Conservation (phyloP, 257 asterid species). For the Nicotiana noctiflora region DNA sequence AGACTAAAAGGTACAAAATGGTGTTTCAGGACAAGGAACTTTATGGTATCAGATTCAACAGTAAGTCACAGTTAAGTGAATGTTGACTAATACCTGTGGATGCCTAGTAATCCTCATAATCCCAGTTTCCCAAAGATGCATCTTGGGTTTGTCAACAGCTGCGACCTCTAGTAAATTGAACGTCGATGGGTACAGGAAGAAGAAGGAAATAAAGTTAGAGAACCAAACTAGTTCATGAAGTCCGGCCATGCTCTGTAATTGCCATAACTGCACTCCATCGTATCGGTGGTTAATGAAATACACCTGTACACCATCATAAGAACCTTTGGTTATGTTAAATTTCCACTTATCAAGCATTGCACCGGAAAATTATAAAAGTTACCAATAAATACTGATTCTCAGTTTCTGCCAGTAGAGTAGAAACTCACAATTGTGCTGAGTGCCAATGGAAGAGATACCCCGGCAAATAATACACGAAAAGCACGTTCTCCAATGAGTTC, state of each 20-base stretch:
- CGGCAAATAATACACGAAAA: slow-evolving; percentile 92
- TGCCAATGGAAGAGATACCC: slow-evolving; percentile 88
- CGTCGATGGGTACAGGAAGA: slow-evolving; percentile 90
- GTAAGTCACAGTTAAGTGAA: background rate
- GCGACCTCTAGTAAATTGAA: slow-evolving; percentile 94
- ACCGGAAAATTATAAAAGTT: background rate
- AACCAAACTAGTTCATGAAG: slow-evolving; percentile 71
- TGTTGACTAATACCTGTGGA: slow-evolving; percentile 65
- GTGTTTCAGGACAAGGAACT: background rate
- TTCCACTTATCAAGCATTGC: background rate
- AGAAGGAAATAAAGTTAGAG: slow-evolving; percentile 67
- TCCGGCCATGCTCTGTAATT: slow-evolving; percentile 70
- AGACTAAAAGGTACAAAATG: background rate
- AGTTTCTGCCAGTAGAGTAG: slow-evolving; percentile 10
- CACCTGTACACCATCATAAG: slow-evolving; percentile 41
- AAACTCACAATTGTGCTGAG: slow-evolving; percentile 85
- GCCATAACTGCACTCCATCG: slow-evolving; percentile 95
- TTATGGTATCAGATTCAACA: background rate
- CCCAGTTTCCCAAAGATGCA: slow-evolving; percentile 99
- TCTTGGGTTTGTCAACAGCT: slow-evolving; percentile 93
- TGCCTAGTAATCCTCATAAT: slow-evolving; percentile 95
- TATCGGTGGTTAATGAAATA: slow-evolving; percentile 95
- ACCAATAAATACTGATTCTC: background rate
- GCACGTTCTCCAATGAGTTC: slow-evolving; percentile 93
- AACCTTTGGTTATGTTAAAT: slow-evolving; percentile 8